Evolutionary conservation across 345 rosid genomes (phyloP), one percentile per base, ranked within the genome.

Genomic region (Boechera retrofracta): DNA sequence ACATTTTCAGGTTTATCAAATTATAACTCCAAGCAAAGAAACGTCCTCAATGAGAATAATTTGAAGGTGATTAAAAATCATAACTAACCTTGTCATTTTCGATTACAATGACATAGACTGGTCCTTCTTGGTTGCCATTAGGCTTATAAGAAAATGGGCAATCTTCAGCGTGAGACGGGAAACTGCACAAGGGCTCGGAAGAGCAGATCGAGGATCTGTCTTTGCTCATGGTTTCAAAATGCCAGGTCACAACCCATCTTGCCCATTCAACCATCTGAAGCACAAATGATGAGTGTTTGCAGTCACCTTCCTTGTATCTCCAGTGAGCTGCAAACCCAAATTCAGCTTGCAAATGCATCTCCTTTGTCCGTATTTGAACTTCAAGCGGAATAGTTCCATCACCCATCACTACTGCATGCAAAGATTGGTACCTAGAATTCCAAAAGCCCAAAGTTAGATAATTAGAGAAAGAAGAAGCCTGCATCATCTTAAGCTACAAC

Each of bases 261-360:
- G 96, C 98, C 98, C 97, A 92, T 83, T 92, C 99, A 53, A 95
- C 97, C 99, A 95, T 91, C 87, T 88, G 94, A 80, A 92, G 90
- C 74, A 92, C 94, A 65, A 86, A 92, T 5, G 92, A 82, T 10
- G 98, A 85, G 67, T 92, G 89, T 81, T 89, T 75, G 82, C 91
- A 83, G 54, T 90, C 94, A 54, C 89, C 93, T 82, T 95, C 97
- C 77, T 95, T 95, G 84, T 95, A 95, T 75, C 98, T 90, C 99
- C 99, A 95, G 58, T 95, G 99, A 65, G 99, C 98, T 5, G 99
- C 99, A 85, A 95, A 89, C 75, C 99, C 99, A 84, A 86, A 89
- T 42, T 95, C 99, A 6, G 99, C 94, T 68, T 95, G 97, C 88
- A 89, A 77, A 85, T 95, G 96, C 99, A 95, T 92, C 77, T 87